Evolutionary conservation across 805 yeast species (phyloP).

Genomic region (Candida methanosorbosa): DNA sequence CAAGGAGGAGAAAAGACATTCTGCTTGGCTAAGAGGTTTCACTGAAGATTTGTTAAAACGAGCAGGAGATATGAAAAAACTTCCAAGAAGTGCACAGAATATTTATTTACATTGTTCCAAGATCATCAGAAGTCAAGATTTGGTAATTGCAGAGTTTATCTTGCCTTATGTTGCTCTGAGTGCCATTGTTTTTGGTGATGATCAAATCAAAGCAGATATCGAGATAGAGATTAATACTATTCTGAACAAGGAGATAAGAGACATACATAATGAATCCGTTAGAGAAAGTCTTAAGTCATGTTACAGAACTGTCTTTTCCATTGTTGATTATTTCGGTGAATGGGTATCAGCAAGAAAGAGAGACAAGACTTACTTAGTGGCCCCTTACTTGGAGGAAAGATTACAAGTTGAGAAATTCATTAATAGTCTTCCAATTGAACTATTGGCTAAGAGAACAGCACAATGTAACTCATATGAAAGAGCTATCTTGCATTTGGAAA

Average conservation of each 20-base stretch:
- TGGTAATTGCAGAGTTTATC: slow-evolving; percentile 57
- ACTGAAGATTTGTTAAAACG: slow-evolving; percentile 57
- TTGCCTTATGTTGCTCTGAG: slow-evolving; percentile 72
- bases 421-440: slow-evolving; percentile 49
- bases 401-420: slow-evolving; percentile 39
- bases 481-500: slow-evolving; percentile 79
- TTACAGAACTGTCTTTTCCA: slow-evolving; percentile 65
- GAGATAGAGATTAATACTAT: slow-evolving; percentile 52
- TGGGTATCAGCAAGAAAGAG: slow-evolving; percentile 47
- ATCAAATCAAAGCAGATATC: slow-evolving; percentile 34
- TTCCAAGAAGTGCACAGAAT: slow-evolving; percentile 23
- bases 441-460: slow-evolving; percentile 70
- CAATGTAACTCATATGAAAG: slow-evolving; percentile 84
- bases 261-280: slow-evolving; percentile 40
- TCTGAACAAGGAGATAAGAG: slow-evolving; percentile 37
- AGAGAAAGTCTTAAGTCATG: slow-evolving; percentile 53
- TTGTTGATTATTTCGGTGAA: slow-evolving; percentile 75
- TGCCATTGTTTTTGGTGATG: slow-evolving; percentile 33
- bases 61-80: slow-evolving; percentile 15
- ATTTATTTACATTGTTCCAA: slow-evolving; percentile 58
- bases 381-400: slow-evolving; percentile 16
- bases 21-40: slow-evolving; percentile 64
- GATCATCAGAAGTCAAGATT: slow-evolving; percentile 60
- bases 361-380: slow-evolving; percentile 13
- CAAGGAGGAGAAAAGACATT: slow-evolving; percentile 43